Evolutionary conservation across 1,284 basidiomycete genomes (phyloP), one percentile per base, ranked within the genome.

Genomic region (Hymenochaete sp.): DNA sequence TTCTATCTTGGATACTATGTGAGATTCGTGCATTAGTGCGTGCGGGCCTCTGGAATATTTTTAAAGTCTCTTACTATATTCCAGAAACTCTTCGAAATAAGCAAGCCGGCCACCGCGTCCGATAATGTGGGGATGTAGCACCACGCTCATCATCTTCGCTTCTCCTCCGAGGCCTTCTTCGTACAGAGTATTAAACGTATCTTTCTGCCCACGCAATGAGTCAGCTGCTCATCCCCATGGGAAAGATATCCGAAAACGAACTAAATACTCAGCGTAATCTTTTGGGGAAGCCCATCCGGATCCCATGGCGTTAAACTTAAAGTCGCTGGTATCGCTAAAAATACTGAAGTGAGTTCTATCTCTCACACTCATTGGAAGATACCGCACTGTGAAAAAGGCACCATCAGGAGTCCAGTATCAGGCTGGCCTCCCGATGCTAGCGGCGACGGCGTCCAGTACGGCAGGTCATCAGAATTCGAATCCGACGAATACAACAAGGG

Each of bases 71-170:
- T 22, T 5, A 39, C 38, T 24, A 7, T 39, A 25, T 10, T 25
- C 10, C 6, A 39, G 38, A 16, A 39, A 39, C 38, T 39, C 38
- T n/a, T 39, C 38, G 24, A 39, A 26, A 39, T 39, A 39, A 4
- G 38, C 38, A 25, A 39, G 38, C 19, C 38, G 19, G n/a, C 38
- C 38, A 25, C 38, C 38, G 16, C 38, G 38, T 21, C 38, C 38
- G 19, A 39, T 39, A 16, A 67, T 54, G 13, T 65, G 54, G 39
- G 60, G 61, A 48, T 68, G 66, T 25, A 68, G 50, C 13, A 62
- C 63, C 14, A 68, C 51, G 19, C 58, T 57, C 60, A 68, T 61
- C 64, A 67, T 66, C 55, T 64, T 64, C 2, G 64, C 61, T 13
- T 55, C 50, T 4, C 57, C 59, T 4, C 51, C 48, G 21, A 31